Percentiles rank a stretch among this genome's conserved stretches.
Conservation (phyloP, 805 yeast genomes). For the Yarrowia hollandica region DNA sequence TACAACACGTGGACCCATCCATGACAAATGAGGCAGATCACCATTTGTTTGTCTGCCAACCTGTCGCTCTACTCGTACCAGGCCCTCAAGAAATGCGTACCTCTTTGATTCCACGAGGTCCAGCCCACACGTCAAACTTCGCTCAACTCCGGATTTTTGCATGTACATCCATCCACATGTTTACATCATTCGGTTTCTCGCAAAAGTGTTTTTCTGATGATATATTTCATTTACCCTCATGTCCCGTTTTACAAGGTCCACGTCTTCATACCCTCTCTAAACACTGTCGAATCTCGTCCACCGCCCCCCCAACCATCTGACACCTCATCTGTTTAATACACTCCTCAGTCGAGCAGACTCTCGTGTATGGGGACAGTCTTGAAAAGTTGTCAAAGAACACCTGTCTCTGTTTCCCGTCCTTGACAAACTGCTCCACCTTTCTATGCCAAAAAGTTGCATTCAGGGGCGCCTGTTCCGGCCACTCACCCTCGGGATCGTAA, state of each 20-base stretch:
- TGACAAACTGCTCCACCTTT: constrained; percentile 40
- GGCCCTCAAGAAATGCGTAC: no score
- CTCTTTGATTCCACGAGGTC: no score
- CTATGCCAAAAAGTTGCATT: constrained; percentile 70
- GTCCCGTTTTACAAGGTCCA: neutral
- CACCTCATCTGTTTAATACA: neutral
- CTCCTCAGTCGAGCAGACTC: neutral
- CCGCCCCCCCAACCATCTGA: neutral
- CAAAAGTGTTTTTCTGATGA: no score
- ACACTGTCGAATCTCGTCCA: neutral
- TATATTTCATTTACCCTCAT: no score
- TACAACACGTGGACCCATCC: no score
- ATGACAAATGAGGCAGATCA: no score
- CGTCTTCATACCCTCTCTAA: neutral
- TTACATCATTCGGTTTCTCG: no score
- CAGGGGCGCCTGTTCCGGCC: constrained; percentile 61
- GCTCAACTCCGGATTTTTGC: no score
- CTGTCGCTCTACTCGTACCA: no score
- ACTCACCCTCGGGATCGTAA: constrained; percentile 53
- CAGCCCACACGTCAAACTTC: no score
- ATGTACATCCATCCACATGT: no score
- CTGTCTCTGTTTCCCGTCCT: constrained; percentile 36
- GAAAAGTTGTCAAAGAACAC: constrained; percentile 3
- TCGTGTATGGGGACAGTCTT: neutral
- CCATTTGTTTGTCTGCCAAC: no score